Base-by-base conservation (phyloP, 1,139 yeast species). In the Hyphopichia wangnamkhiaoensis region DNA sequence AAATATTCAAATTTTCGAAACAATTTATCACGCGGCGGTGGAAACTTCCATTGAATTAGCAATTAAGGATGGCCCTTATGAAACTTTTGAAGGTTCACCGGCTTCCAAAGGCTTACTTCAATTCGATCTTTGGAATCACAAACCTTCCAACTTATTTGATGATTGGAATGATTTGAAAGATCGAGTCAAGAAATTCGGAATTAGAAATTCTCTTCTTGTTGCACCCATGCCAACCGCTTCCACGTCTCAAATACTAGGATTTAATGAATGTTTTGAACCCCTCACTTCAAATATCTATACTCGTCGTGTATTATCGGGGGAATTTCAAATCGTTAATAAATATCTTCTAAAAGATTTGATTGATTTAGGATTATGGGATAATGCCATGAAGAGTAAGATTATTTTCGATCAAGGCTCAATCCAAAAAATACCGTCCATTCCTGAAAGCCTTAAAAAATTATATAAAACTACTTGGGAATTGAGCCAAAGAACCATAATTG, bases 391-490 rank as follows among this genome's bases (percentile, higher is more conserved):
- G 68, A 85, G 86, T 59, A 77, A 81, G 51, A 83, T 93, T 45
- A 76, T 93, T 46, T 70, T 84, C 33, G 80, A 83, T 49, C 84
- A 87, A 49, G 98, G 98, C 14, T 90, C 97, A 2, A 80, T 93
- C 46, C 96, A 91, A 64, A 66, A 74, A 44, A 79, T 93, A 43
- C 79, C 84, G 38, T 79, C 75, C 46, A 82, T 93, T 41, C 98
- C 98, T 16, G 75, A 73, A 31, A 88, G 84, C 33, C 62, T 90
- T 50, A 90, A 88, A 61, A 79, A 76, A 7, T 69, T 91, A 36
- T 90, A 91, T 73, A 88, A 85, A 68, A 93, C 98, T 1, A 97
- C 90, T 14, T 93, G 98, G 98, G 98, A 93, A 67, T 79, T 93
- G 37, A 82, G 96, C 33, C 98, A 93, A 62, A 84, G 82, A 68